Conservation (phyloP, 2,329 filamentous ascomycete genomes). For the Pseudophaeomoniella oleicola region DNA sequence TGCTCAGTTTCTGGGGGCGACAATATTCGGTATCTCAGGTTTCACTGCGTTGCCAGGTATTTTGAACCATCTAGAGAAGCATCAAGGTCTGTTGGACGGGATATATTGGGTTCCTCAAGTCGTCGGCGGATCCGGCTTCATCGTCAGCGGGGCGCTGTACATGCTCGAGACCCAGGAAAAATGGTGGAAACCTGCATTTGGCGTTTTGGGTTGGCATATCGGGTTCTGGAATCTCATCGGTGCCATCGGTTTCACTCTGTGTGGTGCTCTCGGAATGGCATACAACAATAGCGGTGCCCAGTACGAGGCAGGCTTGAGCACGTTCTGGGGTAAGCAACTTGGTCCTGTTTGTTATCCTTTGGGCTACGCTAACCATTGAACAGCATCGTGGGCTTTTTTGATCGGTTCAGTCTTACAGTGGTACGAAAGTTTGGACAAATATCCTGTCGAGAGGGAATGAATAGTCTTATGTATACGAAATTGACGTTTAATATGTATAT, state of each 20-base stretch:
- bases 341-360: conserved; percentile 14
- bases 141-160: conserved; percentile 42
- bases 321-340: conserved; percentile 22
- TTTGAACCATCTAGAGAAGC: conserved; percentile 30
- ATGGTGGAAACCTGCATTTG: conserved; percentile 46
- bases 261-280: conserved; percentile 41
- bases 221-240: conserved; percentile 52
- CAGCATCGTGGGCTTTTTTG: conserved; percentile 23
- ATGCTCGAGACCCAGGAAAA: conserved; percentile 51
- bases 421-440: conserved; percentile 33
- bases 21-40: conserved; percentile 50
- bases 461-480: too few relatives aligned
- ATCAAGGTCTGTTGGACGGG: conserved; percentile 31
- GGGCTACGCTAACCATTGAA: conserved; percentile 24
- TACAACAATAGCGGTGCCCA: conserved; percentile 24
- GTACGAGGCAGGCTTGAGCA: conserved; percentile 34
- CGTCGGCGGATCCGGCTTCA: conserved; percentile 47
- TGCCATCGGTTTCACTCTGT: conserved; percentile 47
- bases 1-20: conserved; percentile 42
- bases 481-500: too few relatives aligned
- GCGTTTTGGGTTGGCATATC: conserved; percentile 51
- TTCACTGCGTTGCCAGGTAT: conserved; percentile 47
- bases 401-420: conserved; percentile 33
- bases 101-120: conserved; percentile 50
- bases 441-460: conserved; percentile 24